Percentiles rank a stretch among this genome's conserved stretches.
Conservation (phyloP, 306 rosid species). For the Cucumis hystrix region DNA sequence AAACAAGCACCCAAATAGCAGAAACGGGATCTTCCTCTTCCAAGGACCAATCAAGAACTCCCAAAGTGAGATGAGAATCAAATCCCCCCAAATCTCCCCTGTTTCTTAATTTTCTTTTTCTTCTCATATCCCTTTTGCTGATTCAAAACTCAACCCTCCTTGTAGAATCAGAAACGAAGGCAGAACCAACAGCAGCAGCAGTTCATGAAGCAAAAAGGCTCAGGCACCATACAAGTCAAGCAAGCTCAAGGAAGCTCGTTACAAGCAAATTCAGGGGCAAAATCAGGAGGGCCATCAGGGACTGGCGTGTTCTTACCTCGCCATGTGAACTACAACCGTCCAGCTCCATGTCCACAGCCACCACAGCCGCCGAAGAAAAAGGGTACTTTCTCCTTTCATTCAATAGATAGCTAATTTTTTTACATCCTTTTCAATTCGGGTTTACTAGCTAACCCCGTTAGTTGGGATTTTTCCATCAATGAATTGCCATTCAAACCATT, state of each 20-base stretch:
- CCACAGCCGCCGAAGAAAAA: slow-evolving; percentile 21
- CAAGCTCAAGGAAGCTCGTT: slow-evolving; percentile 6
- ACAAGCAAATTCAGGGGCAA: slow-evolving; percentile 1
- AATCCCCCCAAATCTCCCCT: background rate
- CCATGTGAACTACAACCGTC: background rate
- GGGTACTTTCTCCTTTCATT: slow-evolving; percentile 14
- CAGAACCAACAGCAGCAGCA: background rate
- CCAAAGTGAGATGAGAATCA: slow-evolving; percentile 24
- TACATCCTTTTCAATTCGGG: background rate
- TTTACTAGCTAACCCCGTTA: background rate
- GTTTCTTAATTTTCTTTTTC: background rate
- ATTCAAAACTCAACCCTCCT: background rate
- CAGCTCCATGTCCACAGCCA: slow-evolving; percentile 8
- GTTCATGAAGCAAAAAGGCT: background rate
- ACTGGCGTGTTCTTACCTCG: slow-evolving; percentile 78
- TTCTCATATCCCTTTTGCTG: background rate
- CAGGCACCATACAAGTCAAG: background rate
- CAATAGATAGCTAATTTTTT: background rate
- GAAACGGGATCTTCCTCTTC: slow-evolving; percentile 14
- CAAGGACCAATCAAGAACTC: slow-evolving; percentile 32
- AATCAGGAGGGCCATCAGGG: slow-evolving; percentile 29
- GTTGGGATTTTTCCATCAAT: slow-evolving; percentile 13
- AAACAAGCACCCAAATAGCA: background rate
- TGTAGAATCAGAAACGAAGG: background rate
- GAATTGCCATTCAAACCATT: slow-evolving; percentile 8